phyloP scores from a whole-genome alignment of 257 asterid species.

The Euphrasia confusa region DNA sequence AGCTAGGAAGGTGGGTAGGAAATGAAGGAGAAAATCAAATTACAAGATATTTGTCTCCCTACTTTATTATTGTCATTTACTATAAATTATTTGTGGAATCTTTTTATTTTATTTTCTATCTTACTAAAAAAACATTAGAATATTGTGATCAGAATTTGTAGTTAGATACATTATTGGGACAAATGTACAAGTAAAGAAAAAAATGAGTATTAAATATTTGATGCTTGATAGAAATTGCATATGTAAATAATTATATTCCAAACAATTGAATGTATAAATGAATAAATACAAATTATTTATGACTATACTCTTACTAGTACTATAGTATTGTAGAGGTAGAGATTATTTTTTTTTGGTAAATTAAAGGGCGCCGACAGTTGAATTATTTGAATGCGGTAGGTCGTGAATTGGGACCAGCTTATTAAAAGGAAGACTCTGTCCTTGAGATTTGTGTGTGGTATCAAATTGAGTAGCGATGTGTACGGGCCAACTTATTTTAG shows the following conservation, averaged over 20 bases:
- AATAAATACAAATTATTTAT: too few relatives aligned
- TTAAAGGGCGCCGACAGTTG: slow-evolving; percentile 68
- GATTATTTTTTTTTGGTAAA: too few relatives aligned
- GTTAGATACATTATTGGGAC: too few relatives aligned
- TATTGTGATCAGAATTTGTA: too few relatives aligned
- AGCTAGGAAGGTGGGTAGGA: slow-evolving; percentile 54
- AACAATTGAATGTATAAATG: too few relatives aligned
- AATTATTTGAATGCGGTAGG: slow-evolving; percentile 35
- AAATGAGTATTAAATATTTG: too few relatives aligned
- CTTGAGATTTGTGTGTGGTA: slow-evolving; percentile 50
- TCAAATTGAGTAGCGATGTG: background rate
- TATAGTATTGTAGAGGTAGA: too few relatives aligned
- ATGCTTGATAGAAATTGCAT: too few relatives aligned
- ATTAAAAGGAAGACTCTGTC: slow-evolving; percentile 29
- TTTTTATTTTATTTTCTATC: too few relatives aligned
- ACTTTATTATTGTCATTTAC: slow-evolving; percentile 7
- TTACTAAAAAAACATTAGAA: background rate
- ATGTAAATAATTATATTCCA: too few relatives aligned
- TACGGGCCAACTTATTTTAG: slow-evolving; percentile 35
- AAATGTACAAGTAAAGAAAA: too few relatives aligned
- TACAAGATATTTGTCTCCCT: slow-evolving; percentile 70
- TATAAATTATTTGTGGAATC: background rate
- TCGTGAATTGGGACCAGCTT: slow-evolving; percentile 42
- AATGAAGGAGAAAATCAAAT: slow-evolving; percentile 46
- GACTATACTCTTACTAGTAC: too few relatives aligned